phyloP scores from a whole-genome alignment of 1,284 basidiomycete genomes.

The Boletus sp. region DNA sequence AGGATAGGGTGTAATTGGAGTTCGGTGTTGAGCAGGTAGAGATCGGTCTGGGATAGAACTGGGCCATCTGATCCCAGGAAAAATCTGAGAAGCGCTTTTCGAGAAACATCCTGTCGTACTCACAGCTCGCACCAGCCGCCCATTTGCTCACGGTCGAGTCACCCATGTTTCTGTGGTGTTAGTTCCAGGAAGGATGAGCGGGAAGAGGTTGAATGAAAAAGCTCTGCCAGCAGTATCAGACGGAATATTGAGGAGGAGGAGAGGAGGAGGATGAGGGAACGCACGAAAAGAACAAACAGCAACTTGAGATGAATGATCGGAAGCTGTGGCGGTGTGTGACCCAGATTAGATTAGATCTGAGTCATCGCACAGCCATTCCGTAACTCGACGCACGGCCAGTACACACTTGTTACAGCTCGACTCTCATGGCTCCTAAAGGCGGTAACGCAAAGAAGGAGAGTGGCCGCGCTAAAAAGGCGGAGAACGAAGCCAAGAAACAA shows the following conservation, averaged over 20 bases:
- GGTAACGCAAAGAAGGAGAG: conserved; percentile 87
- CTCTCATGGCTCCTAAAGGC: conserved; percentile 75
- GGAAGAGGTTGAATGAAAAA: not conserved
- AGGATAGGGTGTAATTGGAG: conserved; percentile 72
- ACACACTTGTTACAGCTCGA: conserved; percentile 7
- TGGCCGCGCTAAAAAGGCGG: conserved; percentile 87
- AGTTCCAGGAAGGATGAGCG: not conserved
- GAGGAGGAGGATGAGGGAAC: not conserved
- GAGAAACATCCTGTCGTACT: conserved; percentile 9
- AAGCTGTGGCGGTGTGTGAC: conserved; percentile 29
- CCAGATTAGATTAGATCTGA: conserved; percentile 32
- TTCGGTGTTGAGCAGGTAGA: conserved; percentile 65
- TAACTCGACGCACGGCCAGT: conserved; percentile 4
- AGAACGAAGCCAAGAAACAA: conserved; percentile 82
- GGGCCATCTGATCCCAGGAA: conserved; percentile 57
- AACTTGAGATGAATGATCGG: conserved; percentile 6
- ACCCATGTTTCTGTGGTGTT: conserved; percentile 20
- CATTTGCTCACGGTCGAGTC: conserved; percentile 30
- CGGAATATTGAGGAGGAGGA: not conserved
- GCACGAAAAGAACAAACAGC: not conserved
- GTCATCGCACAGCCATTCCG: conserved; percentile 15
- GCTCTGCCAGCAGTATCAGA: conserved; percentile 2
- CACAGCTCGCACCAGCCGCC: conserved; percentile 32
- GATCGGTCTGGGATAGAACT: conserved; percentile 66
- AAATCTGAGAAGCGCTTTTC: not conserved